Conservation (phyloP, 345 rosid genomes). For the Dovyalis caffra region DNA sequence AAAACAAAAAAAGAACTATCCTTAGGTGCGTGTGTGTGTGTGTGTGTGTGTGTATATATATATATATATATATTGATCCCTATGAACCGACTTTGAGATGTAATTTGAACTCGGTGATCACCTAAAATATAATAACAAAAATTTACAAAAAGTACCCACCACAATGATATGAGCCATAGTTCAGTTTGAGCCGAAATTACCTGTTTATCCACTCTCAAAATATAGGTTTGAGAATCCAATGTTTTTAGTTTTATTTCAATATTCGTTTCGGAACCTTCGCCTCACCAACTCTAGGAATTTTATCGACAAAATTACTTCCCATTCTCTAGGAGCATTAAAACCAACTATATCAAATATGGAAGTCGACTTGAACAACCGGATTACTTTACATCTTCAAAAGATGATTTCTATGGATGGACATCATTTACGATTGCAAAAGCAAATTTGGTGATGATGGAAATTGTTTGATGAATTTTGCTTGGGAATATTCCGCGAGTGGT, state of each 20-base stretch:
- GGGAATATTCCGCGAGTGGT: too few relatives aligned
- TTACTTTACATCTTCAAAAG: too few relatives aligned
- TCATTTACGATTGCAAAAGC: too few relatives aligned
- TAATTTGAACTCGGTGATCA: not conserved
- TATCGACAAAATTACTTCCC: conserved; percentile 46
- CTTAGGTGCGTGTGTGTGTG: too few relatives aligned
- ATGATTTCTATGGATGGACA: too few relatives aligned
- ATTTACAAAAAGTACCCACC: not conserved
- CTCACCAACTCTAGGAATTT: conserved; percentile 29
- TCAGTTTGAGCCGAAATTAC: conserved; percentile 26
- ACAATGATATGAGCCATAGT: conserved; percentile 1
- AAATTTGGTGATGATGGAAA: too few relatives aligned
- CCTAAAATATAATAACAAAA: not conserved
- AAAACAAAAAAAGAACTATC: not conserved
- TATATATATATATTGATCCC: not conserved
- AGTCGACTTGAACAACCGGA: too few relatives aligned
- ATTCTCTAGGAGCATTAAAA: too few relatives aligned
- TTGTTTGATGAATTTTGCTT: too few relatives aligned
- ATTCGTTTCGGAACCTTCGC: conserved; percentile 49
- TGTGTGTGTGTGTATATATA: too few relatives aligned
- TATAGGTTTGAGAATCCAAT: conserved; percentile 68
- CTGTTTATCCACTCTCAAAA: conserved; percentile 75
- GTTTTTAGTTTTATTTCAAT: conserved; percentile 75
- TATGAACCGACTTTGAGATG: not conserved
- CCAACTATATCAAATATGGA: too few relatives aligned